These are phyloP conservation scores for Tylopilus vinaceipallidus DNA, from an alignment of 768 basidiomycete species.

Conservation along the genomic window DNA sequence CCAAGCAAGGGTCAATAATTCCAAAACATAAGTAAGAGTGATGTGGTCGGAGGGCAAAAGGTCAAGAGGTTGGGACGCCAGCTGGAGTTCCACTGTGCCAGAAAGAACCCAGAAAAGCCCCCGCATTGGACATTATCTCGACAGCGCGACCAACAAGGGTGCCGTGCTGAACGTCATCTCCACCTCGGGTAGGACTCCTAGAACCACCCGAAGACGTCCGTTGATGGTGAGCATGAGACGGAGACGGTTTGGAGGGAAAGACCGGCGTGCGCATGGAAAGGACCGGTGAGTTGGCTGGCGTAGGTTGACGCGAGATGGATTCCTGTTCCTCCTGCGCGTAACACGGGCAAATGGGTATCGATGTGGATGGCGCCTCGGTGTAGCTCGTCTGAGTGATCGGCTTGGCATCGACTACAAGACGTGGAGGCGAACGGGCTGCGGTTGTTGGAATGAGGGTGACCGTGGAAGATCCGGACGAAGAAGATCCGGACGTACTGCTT, in stretches of 20 bases:
- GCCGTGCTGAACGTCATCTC: conserved; percentile 33
- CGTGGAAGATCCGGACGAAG: conserved; percentile 29
- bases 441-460: conserved; percentile 11
- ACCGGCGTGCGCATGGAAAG: conserved; percentile 29
- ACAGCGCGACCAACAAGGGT: conserved; percentile 62
- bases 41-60: background rate
- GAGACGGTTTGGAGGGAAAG: conserved; percentile 7
- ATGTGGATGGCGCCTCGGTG: conserved; percentile 15
- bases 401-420: conserved; percentile 29
- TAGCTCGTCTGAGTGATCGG: conserved; percentile 28
- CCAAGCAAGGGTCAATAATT: conserved; percentile 27
- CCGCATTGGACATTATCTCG: conserved; percentile 78
- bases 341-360: conserved; percentile 25
- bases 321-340: conserved; percentile 35
- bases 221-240: conserved; percentile 5
- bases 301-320: conserved; percentile 44
- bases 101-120: conserved; percentile 68
- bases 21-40: conserved; percentile 33
- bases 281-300: conserved; percentile 63
- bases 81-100: conserved; percentile 39
- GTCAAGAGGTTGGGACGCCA: conserved; percentile 22
- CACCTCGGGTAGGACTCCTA: conserved; percentile 26
- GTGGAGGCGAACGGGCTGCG: conserved; percentile 22
- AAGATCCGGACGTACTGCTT: conserved; percentile 18
- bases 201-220: conserved; percentile 21